These are phyloP conservation scores for Solanum sparsipilum DNA, from an alignment of 257 asterid species.

Conservation along the genomic window DNA sequence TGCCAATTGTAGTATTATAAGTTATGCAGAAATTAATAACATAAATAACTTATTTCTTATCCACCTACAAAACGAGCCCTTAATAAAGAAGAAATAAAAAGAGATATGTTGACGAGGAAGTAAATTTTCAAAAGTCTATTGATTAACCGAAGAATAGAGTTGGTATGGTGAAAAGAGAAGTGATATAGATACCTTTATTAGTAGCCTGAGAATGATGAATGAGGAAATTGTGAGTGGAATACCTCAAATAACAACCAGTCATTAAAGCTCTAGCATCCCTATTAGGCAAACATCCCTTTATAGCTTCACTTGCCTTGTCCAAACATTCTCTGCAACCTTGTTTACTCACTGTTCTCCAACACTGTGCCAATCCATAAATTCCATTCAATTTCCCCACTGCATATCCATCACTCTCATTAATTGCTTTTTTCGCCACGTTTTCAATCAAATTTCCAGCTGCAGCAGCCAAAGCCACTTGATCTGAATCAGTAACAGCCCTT, in stretches of 20 bases:
- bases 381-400: slow-evolving; percentile 42
- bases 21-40: not conserved
- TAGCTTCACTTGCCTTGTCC: slow-evolving; percentile 44
- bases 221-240: slow-evolving; percentile 55
- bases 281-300: slow-evolving; percentile 44
- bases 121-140: not conserved
- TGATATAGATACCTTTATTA: not conserved
- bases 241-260: slow-evolving; percentile 74
- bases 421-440: slow-evolving; percentile 36
- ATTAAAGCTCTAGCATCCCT: slow-evolving; percentile 75
- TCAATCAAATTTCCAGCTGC: slow-evolving; percentile 31
- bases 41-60: not conserved
- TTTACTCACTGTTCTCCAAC: slow-evolving; percentile 61
- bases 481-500: not conserved
- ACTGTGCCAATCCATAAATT: slow-evolving; percentile 73
- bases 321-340: slow-evolving; percentile 65
- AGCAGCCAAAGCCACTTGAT: slow-evolving; percentile 9
- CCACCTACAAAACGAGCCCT: not conserved
- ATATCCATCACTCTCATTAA: slow-evolving; percentile 12
- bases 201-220: slow-evolving; percentile 15
- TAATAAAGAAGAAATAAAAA: not conserved
- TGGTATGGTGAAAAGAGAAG: not conserved
- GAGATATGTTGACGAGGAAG: not conserved
- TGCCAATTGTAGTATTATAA: not conserved
- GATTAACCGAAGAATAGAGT: not conserved